These are phyloP conservation scores for Lodderomyces pseudojiufengensis DNA, from an alignment of 1,139 yeast species.

Conservation along the genomic window DNA sequence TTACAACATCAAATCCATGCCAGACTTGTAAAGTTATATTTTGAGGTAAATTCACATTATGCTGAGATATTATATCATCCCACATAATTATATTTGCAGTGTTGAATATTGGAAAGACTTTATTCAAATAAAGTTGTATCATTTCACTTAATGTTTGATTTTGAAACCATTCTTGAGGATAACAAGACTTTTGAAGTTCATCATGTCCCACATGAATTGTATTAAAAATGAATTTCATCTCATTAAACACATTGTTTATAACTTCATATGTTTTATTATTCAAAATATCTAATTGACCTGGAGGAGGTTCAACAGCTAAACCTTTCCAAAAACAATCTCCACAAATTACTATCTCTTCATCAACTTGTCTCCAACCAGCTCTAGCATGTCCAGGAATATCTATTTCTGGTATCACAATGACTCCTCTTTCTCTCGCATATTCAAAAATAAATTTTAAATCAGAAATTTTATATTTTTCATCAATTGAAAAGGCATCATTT, in stretches of 20 bases:
- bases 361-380: constrained; percentile 41
- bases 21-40: constrained; percentile 42
- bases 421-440: constrained; percentile 39
- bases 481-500: constrained; percentile 38
- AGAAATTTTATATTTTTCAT: constrained; percentile 31
- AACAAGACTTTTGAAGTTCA: constrained; percentile 39
- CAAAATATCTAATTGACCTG: constrained; percentile 44
- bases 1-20: constrained; percentile 27
- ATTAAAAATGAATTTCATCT: constrained; percentile 30
- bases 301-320: constrained; percentile 44
- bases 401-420: constrained; percentile 45
- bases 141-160: constrained; percentile 31
- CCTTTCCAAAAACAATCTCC: constrained; percentile 22
- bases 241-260: constrained; percentile 34
- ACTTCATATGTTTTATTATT: constrained; percentile 34
- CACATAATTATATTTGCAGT: constrained; percentile 36
- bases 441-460: constrained; percentile 31
- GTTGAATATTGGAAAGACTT: constrained; percentile 32
- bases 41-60: constrained; percentile 23
- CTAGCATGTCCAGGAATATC: constrained; percentile 50
- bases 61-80: constrained; percentile 41
- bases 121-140: constrained; percentile 39
- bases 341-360: constrained; percentile 34
- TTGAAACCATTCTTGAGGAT: constrained; percentile 28
- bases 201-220: constrained; percentile 48